These are phyloP conservation scores for Filobasidium wieringae DNA, from an alignment of 768 basidiomycete species.

Conservation along the genomic window DNA sequence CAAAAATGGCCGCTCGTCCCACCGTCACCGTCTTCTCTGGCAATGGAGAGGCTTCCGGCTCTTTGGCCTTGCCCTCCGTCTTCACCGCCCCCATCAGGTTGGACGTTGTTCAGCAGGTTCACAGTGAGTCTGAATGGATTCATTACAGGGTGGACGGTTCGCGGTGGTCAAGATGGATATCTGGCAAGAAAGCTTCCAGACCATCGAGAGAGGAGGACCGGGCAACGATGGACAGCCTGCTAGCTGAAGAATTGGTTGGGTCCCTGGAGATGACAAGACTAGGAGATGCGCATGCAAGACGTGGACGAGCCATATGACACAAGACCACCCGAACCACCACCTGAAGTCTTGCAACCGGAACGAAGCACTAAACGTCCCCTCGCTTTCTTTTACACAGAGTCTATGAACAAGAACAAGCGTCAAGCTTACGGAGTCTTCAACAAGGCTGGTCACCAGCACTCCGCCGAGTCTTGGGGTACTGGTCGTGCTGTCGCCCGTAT, in stretches of 20 bases:
- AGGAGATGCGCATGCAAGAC: not conserved
- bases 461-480: constrained; percentile 98
- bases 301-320: not conserved
- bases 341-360: too few species aligned
- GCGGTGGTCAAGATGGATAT: too few species aligned
- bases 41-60: constrained; percentile 72
- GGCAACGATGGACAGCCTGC: too few species aligned
- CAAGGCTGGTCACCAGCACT: constrained; percentile 98
- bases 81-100: constrained; percentile 95
- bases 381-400: constrained; percentile 55
- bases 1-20: constrained; percentile 76
- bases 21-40: constrained; percentile 72
- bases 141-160: too few species aligned
- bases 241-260: too few species aligned
- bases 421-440: constrained; percentile 93
- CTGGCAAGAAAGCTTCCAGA: too few species aligned
- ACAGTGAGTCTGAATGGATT: constrained; percentile 94
- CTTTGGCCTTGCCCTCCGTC: constrained; percentile 87
- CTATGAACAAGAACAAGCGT: constrained; percentile 93
- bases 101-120: constrained; percentile 95
- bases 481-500: constrained; percentile 99
- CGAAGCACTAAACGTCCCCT: not conserved
- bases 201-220: too few species aligned
- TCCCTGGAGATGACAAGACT: not conserved
- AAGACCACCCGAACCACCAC: too few species aligned